Evolutionary conservation across 106 monocot genomes (phyloP), one percentile per base, ranked within the genome.

Genomic region (Agapanthus africanus): DNA sequence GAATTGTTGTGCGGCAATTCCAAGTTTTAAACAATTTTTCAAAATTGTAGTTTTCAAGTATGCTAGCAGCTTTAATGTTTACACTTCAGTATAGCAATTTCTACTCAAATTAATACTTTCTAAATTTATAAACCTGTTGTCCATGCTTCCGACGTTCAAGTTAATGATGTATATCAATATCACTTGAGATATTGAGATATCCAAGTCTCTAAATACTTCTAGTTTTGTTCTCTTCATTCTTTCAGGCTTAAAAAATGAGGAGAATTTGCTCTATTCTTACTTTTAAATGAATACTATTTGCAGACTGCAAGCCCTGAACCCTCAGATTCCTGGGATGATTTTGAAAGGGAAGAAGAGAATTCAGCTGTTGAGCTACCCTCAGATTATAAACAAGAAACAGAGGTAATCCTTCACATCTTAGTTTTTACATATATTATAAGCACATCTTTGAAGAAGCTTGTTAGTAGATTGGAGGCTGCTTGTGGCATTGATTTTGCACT

Each of bases 321-420:
- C 13, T 66, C 66, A 37, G 38, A 66, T 66, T 66, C 66, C 15
- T 66, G 40, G 39, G 66, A 66, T 63, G n/a, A 30, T n/a, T 40
- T 39, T 66, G 66, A 66, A 40, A 27, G 25, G 11, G 41, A 66
- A 41, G 66, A 66, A 41, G 40, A 14, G n/a, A 39, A 28, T 26
- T 15, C 38, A 27, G n/a, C 66, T 25, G 13, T 14, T 66, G 40
- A 25, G 16, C 36, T 42, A 7, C 22, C 40, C 66, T 27, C 66
- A 66, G 41, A 66, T 41, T 11, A 16, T 40, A 66, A 42, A 39
- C 39, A 40, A 11, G 40, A 40, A 27, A 41, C 18, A 27, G 66
- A 66, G 66, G 66, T 66, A 27, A 41, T 66, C 15, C 13, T 66
- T 39, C 39, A 28, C 4, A 27, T 41, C 63, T 40, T 42, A 26